Evolutionary conservation across 352 stramenopile species (phyloP).

Genomic region (Pythium phragmitis): DNA sequence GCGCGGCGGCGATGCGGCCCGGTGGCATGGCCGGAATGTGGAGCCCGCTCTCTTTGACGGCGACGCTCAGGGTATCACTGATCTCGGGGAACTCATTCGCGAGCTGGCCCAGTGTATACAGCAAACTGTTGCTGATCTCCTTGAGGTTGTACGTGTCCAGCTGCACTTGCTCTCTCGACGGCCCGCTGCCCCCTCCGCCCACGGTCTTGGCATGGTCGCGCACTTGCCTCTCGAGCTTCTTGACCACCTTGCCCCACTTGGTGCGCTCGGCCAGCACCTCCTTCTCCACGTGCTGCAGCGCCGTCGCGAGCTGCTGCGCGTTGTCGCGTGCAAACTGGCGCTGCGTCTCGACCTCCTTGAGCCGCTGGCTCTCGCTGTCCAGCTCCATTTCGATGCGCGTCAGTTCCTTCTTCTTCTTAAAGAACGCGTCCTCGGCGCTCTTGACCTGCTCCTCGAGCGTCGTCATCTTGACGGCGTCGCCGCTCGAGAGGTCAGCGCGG

Average conservation of each 20-base stretch:
- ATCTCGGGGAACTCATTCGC: slow-evolving; percentile 94
- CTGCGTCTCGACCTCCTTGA: slow-evolving; percentile 71
- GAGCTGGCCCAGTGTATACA: slow-evolving; percentile 92
- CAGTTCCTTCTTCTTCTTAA: slow-evolving; percentile 94
- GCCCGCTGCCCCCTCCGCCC: slow-evolving; percentile 22
- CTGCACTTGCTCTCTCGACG: slow-evolving; percentile 80
- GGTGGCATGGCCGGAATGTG: slow-evolving; percentile 75
- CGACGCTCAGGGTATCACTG: slow-evolving; percentile 67
- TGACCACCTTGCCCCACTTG: slow-evolving; percentile 71
- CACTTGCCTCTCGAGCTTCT: slow-evolving; percentile 69
- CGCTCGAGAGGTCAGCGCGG: slow-evolving; percentile 80
- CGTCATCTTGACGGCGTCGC: slow-evolving; percentile 85
- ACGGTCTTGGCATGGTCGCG: slow-evolving; percentile 53
- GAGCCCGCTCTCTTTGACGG: slow-evolving; percentile 76
- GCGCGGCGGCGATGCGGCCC: slow-evolving; percentile 51
- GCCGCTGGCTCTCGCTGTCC: slow-evolving; percentile 59
- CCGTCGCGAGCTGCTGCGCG: slow-evolving; percentile 54
- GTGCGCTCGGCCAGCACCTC: slow-evolving; percentile 61
- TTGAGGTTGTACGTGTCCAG: slow-evolving; percentile 74
- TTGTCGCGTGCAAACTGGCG: slow-evolving; percentile 66
- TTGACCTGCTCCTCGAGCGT: slow-evolving; percentile 89
- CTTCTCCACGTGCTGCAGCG: slow-evolving; percentile 63
- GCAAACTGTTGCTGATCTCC: slow-evolving; percentile 83
- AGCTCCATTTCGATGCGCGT: slow-evolving; percentile 87
- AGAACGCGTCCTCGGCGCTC: slow-evolving; percentile 84